Conservation (phyloP, 257 asterid species). For the Ligustrum vulgare region DNA sequence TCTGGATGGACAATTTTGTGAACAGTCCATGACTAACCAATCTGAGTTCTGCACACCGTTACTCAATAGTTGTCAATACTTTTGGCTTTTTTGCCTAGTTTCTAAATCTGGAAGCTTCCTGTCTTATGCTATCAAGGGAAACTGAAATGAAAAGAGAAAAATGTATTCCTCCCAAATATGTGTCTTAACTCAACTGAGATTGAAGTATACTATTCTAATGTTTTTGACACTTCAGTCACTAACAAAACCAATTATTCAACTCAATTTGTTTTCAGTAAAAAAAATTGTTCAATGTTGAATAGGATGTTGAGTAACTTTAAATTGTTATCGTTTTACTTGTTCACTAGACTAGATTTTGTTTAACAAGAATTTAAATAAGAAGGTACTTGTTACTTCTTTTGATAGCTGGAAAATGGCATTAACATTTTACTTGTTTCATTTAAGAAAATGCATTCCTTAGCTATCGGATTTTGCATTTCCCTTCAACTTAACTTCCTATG, state of each 20-base stretch:
- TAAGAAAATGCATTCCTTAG: neutral
- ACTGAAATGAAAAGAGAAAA: neutral
- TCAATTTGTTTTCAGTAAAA: neutral
- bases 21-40: neutral
- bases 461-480: neutral
- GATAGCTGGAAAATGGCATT: neutral
- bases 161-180: neutral
- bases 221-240: neutral
- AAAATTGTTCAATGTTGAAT: neutral
- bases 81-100: neutral
- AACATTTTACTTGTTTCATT: neutral
- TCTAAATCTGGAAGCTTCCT: neutral
- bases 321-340: neutral
- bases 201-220: neutral
- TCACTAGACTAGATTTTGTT: neutral
- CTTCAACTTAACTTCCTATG: neutral
- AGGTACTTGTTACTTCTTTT: neutral
- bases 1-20: neutral
- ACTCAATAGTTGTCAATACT: neutral
- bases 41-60: neutral
- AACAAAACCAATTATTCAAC: neutral
- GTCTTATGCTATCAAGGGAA: neutral
- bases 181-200: neutral
- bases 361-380: neutral
- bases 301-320: neutral